These are phyloP conservation scores for Sphenostylis stenocarpa DNA, from an alignment of 306 rosid species.

Conservation along the genomic window DNA sequence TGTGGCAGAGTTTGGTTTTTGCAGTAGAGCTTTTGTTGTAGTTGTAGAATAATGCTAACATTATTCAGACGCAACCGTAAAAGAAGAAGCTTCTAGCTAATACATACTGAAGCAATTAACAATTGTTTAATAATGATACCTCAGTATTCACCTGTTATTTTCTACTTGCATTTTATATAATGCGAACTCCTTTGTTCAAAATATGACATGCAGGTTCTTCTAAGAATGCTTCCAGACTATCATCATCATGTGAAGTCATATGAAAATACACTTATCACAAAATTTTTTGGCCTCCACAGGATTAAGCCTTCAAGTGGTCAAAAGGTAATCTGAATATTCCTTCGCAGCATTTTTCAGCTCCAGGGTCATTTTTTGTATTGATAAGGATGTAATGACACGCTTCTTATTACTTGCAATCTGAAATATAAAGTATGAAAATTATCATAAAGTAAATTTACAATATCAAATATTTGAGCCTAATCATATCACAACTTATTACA, in stretches of 20 bases:
- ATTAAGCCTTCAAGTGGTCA: slow-evolving; percentile 88
- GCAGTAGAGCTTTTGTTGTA: neutral
- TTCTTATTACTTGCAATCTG: neutral
- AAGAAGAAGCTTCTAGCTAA: neutral
- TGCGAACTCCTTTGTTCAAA: slow-evolving; percentile 29
- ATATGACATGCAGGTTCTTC: slow-evolving; percentile 67
- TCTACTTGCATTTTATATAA: slow-evolving; percentile 6
- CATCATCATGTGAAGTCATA: slow-evolving; percentile 79
- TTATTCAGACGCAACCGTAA: neutral
- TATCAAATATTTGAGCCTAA: neutral
- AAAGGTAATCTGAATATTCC: slow-evolving; percentile 55
- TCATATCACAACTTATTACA: too few relatives aligned
- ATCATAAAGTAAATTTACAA: neutral
- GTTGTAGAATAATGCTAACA: neutral
- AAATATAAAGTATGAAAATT: slow-evolving; percentile 1
- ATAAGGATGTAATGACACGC: neutral
- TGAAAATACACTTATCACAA: slow-evolving; percentile 85
- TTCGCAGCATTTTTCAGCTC: slow-evolving; percentile 15
- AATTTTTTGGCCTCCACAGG: slow-evolving; percentile 93
- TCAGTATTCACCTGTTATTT: slow-evolving; percentile 3
- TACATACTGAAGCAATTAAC: neutral
- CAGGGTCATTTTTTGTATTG: neutral
- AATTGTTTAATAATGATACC: neutral
- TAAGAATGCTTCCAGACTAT: slow-evolving; percentile 90
- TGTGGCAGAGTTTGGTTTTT: neutral